Base-by-base conservation (phyloP, 2,329 filamentous ascomycete species). In the Penicillium sp. region DNA sequence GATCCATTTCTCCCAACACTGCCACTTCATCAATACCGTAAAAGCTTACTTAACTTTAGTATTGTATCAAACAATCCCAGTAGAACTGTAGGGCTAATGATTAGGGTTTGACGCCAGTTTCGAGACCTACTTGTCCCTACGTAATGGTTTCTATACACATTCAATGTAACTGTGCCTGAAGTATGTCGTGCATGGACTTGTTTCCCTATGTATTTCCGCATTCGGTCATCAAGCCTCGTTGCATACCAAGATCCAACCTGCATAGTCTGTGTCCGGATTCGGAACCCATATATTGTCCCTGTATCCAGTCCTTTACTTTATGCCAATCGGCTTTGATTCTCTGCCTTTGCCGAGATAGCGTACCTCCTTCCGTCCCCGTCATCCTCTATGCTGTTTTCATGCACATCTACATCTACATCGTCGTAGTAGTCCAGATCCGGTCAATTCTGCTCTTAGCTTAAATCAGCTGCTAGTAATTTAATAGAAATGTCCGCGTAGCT, bases 351-450 rank as follows among this genome's bases (percentile, higher is more conserved):
- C 34, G 34, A 20, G 18, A 20, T 20, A 20, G 18, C 18, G 18
- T 4, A 20, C 18, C 18, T 20, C 18, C 18, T 11, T 28, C 24
- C 24, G 14, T 20, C 37, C 34, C 13, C 3, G 2, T 23, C 6
- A 8, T 7, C 23, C 34, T 6, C 31, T 18, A 5, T 22, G 23
- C 46, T 42, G 46, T 49, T 49, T 45, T 45, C 42, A 35, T 49
- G 13, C 32, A 31, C 34, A 34, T 40, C 14, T 9, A 39, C 14
- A 34, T 40, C 14, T 9, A 39, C 14, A 42, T 36, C 47, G 23
- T 16, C 6, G 14, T 38, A n/a, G 14, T 34, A 18, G 29, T 31
- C 34, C 28, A 27, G 28, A 49, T 46, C 38, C 42, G 42, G 42
- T 3, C 2, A 10, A 4, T 18, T 24, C 42, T 36, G 34, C 20